Base-by-base conservation (phyloP, 2,329 filamentous ascomycete species). In the Rhynchosporium graminicola region DNA sequence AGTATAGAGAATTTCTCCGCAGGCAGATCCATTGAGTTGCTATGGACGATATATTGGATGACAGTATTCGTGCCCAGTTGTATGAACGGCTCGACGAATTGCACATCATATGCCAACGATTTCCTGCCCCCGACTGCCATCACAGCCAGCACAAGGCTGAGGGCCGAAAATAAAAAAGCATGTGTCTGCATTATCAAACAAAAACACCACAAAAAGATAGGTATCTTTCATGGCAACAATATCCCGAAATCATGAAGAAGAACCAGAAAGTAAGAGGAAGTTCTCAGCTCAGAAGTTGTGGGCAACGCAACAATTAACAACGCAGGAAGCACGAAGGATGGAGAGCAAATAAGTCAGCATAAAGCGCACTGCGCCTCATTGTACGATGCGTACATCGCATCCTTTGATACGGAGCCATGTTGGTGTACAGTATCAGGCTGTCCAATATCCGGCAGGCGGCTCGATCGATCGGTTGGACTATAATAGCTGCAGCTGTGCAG, bases 121-220 rank as follows among this genome's bases (percentile, higher is more conserved):
- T 36, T 5, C 5, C 33, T 5, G 33, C 33, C 42, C 13, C 3
- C 15, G 36, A 36, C 36, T 1, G 26, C 60, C 60, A 62, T 48
- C 33, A 45, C 13, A 10, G 56, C 56, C 48, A 62, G 29, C 48
- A 59, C n/a, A 20, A 62, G 56, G 60, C 60, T 62, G 36, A 40
- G 46, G 50, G 40, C 42, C 42, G 36, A 33, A 20, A 50, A 9
- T 10, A n/a, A 43, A 50, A 59, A 56, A 59, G 45, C 60, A 59
- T 61, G 5, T 58, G 43, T 15, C 31, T 12, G 45, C 54, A 57
- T 57, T 7, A 45, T 20, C 31, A 38, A 48, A 40, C 31, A 48
- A 47, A 48, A 54, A 46, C 28, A 12, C 15, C 33, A 46, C 5
- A 60, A 26, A 13, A 42, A 31, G 15, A 42, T 20, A 26, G 2